Base-by-base conservation (phyloP, 345 rosid species). In the Rubroshorea leprosula region DNA sequence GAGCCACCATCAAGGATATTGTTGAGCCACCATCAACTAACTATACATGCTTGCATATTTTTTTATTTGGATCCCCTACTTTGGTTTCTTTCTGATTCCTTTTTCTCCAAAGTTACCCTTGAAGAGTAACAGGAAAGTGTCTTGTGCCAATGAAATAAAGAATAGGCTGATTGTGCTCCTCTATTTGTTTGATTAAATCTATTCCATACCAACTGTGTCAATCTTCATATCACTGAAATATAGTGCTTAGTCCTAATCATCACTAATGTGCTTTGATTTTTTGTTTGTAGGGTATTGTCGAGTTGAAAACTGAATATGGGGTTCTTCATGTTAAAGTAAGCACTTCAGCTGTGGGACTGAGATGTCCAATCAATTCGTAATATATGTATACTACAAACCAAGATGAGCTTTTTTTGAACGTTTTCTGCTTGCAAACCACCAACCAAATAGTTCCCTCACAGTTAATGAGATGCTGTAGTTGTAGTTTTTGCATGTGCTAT, bases 301-400 rank as follows among this genome's bases (percentile, higher is more conserved):
- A 86, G 58, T 50, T 90, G 72, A 85, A 83, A 70, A 90, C 97
- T 10, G 77, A 77, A 59, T 73, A 84, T 31, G 97, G 99, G 8
- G 72, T 75, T 64, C 67, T 90, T 66, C 93, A 77, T 64, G 74
- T 90, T 44, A 87, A 90, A 76, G 97, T 87, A 74, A 80, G 86
- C 58, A 16, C 20, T 45, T 57, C 16, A 23, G 0, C 47, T n/a
- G n/a, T 9, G 47, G n/a, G 47, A n/a, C 47, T 15, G 18, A 15
- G 47, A 44, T 44, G 47, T 5, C 18, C 6, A 44, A 44, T 44
- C 47, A 44, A 3, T 35, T 35, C 12, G 1, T 35, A 8, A 13
- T 35, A 1, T 8, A 6, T 1, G 3, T 10, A 35, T 35, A 6
- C 41, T 29, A 35, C 41, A 35, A 1, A 16, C 19, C 54, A 47